Evolutionary conservation across 2,329 filamentous ascomycete genomes (phyloP).

Genomic region (Orbilia oligospora): DNA sequence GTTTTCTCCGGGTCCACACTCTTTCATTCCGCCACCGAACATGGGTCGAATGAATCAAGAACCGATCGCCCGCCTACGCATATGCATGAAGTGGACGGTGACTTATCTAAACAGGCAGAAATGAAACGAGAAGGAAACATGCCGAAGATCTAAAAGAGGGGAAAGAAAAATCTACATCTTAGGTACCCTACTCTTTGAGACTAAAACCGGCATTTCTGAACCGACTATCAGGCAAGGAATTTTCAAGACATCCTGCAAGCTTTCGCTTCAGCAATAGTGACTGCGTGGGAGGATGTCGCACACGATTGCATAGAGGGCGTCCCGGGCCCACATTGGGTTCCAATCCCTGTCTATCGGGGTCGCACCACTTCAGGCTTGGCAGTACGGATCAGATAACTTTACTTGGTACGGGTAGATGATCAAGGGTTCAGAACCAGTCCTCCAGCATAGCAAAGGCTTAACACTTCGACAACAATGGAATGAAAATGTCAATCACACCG

Average conservation of each 20-base stretch:
- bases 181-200: neutral
- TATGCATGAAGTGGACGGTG: slow-evolving; percentile 2
- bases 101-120: slow-evolving; percentile 35
- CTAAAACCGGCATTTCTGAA: slow-evolving; percentile 36
- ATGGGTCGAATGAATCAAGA: slow-evolving; percentile 9
- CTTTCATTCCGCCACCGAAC: slow-evolving; percentile 20
- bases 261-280: slow-evolving; percentile 19
- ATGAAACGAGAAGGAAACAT: slow-evolving; percentile 42
- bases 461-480: neutral
- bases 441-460: neutral
- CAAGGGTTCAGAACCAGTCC: slow-evolving; percentile 2
- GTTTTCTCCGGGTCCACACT: slow-evolving; percentile 40
- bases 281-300: slow-evolving; percentile 34
- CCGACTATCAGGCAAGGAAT: slow-evolving; percentile 40
- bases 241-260: slow-evolving; percentile 30
- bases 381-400: slow-evolving; percentile 61
- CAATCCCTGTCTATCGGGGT: slow-evolving; percentile 47
- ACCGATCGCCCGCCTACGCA: slow-evolving; percentile 16
- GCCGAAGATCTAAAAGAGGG: slow-evolving; percentile 10
- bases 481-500: neutral
- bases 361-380: slow-evolving; percentile 58
- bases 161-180: slow-evolving; percentile 26
- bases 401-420: slow-evolving; percentile 27
- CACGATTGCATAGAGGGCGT: slow-evolving; percentile 27
- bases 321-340: slow-evolving; percentile 47